A percentile compares a stretch with the other conserved stretches of the same genome.
Conservation (phyloP, 768 basidiomycete species). For the Trametes sanguinea region DNA sequence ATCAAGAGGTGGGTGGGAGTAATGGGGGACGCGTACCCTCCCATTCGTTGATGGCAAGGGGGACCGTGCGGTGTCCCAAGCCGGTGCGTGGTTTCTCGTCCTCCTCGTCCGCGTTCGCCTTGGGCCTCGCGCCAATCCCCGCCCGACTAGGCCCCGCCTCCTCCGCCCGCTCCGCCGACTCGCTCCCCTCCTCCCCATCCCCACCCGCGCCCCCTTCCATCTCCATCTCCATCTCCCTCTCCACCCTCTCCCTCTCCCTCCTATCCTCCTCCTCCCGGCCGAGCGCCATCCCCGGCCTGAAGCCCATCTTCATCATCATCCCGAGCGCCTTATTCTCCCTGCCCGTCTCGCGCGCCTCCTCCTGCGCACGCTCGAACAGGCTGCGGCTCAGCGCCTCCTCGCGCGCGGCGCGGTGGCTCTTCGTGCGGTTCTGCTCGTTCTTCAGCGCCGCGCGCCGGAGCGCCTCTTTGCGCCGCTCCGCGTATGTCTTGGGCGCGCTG, state of each 20-base stretch:
- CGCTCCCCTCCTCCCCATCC: not conserved
- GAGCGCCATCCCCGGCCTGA: conserved; percentile 79
- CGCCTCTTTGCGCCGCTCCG: conserved; percentile 68
- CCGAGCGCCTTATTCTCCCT: conserved; percentile 74
- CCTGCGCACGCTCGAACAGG: conserved; percentile 76
- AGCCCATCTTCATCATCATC: conserved; percentile 96
- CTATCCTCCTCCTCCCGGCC: conserved; percentile 45
- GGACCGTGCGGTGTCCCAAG: conserved; percentile 55
- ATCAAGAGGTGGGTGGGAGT: not conserved
- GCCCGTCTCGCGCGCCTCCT: conserved; percentile 50
- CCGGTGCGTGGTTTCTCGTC: not conserved
- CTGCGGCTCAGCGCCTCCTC: conserved; percentile 79
- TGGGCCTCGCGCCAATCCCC: conserved; percentile 15
- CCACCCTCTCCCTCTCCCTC: conserved; percentile 17
- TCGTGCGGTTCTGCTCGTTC: conserved; percentile 67
- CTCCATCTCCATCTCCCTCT: not conserved
- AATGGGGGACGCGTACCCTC: conserved; percentile 52
- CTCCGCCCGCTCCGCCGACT: not conserved
- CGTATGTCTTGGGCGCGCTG: conserved; percentile 60
- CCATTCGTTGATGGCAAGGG: conserved; percentile 81
- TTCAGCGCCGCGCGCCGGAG: conserved; percentile 56
- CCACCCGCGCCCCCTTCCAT: not conserved
- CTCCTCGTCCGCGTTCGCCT: conserved; percentile 6
- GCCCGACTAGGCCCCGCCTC: conserved; percentile 11
- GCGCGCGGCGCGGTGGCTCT: conserved; percentile 62